phyloP scores from a whole-genome alignment of 805 yeast species.

The Nematodospora valgi region DNA sequence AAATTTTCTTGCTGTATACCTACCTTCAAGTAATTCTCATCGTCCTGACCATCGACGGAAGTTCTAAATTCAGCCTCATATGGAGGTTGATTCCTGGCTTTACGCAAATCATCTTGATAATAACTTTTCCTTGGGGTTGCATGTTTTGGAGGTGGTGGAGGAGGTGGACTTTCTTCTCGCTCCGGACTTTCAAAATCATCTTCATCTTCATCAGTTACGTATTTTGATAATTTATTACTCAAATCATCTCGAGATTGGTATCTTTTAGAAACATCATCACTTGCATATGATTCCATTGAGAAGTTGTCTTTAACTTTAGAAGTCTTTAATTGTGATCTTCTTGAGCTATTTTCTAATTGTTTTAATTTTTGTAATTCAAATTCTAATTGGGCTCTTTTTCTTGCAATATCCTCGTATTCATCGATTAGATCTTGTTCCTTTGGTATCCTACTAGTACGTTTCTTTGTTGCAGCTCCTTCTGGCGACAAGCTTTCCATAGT shows the following conservation, averaged over 20 bases:
- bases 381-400: constrained; percentile 37
- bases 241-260: constrained; percentile 32
- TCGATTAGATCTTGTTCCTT: constrained; percentile 10
- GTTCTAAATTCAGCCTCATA: constrained; percentile 36
- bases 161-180: constrained; percentile 28
- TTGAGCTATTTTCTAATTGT: constrained; percentile 23
- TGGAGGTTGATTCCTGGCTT: constrained; percentile 15
- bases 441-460: background rate
- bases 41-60: constrained; percentile 19
- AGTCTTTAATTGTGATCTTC: constrained; percentile 7
- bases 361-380: constrained; percentile 33
- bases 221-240: constrained; percentile 26
- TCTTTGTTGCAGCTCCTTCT: constrained; percentile 15
- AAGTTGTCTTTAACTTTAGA: constrained; percentile 8
- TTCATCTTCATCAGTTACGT: constrained; percentile 19
- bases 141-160: constrained; percentile 41
- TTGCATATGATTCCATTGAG: constrained; percentile 27
- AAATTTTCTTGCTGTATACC: constrained; percentile 35
- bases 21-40: constrained; percentile 11
- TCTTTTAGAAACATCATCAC: constrained; percentile 36
- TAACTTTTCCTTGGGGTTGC: constrained; percentile 8
- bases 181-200: constrained; percentile 13
- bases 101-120: constrained; percentile 4
- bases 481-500: constrained; percentile 27
- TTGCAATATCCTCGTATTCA: constrained; percentile 28